Base-by-base conservation (phyloP, 768 basidiomycete species). In the Pisolithus microcarpus region DNA sequence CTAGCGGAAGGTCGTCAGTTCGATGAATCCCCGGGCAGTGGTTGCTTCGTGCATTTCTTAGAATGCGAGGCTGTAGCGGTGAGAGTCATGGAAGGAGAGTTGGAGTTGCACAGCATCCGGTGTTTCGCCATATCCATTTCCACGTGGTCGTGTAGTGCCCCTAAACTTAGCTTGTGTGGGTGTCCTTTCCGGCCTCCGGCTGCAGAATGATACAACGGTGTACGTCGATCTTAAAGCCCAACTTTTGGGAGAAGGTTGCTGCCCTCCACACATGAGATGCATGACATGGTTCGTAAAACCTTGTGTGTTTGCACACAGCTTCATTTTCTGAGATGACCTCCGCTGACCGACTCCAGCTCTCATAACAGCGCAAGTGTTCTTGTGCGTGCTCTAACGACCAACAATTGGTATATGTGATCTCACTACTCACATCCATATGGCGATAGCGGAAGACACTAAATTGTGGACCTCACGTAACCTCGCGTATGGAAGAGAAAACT, bases 401-500 rank as follows among this genome's bases (percentile, higher is more conserved):
- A 5, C 13, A 4, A 11, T 15, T 34, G 13, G 34, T 11, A 34
- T 34, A 13, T 13, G 13, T 34, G 34, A 15, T 34, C 13, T 34
- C 34, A 34, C 34, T 11, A 5, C 13, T 15, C 34, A 34, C 34
- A 11, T 34, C 34, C 11, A 34, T 34, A 34, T 34, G 34, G 34
- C 34, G 34, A 34, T 16, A 44, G 28, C 24, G 24, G 24, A 13
- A 26, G 42, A 43, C 43, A n/a, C 43, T 44, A 44, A 44, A 28
- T 30, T 28, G n/a, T 44, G 55, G 45, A 39, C 47, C 42, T 62
- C 47, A 66, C 65, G 65, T 66, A 66, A 68, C 57, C 16, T 65
- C 65, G 59, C 62, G 61, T 61, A 65, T 52, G 37, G 44, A 44
- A 34, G 55, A 65, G 64, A 66, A 66, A 65, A 68, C 56, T 56